Evolutionary conservation across 2,329 filamentous ascomycete genomes (phyloP), one percentile per base, ranked within the genome.

Genomic region (Acarospora socialis): DNA sequence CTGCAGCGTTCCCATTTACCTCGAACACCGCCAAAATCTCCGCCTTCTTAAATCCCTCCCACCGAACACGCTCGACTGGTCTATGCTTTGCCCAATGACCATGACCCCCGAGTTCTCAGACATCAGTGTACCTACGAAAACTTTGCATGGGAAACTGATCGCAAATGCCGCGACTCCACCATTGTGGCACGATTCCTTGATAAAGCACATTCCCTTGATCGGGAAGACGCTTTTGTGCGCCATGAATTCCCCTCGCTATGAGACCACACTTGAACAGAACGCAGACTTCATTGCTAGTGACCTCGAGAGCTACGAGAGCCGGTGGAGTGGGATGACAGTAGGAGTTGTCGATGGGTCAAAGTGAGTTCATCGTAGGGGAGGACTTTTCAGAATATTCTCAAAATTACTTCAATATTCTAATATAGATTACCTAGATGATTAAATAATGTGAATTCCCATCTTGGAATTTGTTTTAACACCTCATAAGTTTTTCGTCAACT

Each of bases 211-310:
- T 9, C 52, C 47, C 13, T 46, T 46, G 30, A 44, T 60, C 25
- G 56, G 54, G 8, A 46, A 37, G 31, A 33, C 43, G 20, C 6
- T 57, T 17, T 33, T 47, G n/a, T 33, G 43, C 5, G 39, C 36
- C 1, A 48, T 50, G 34, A 49, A 56, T 35, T 39, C 41, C 6
- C 19, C 34, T 19, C 45, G 50, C 10, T 58, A 60, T 44, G 30
- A 36, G 10, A 57, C 53, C 3, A 55, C 50, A 8, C 48, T 59
- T 7, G 57, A 61, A 37, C 50, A 55, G 34, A 52, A 54, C 35
- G 58, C 57, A 2, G 58, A 60, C n/a, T 56, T 60, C 28, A 49
- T 62, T 25, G 55, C 56, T 8, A 46, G 41, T 26, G 57, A 61
- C 43, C 43, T 61, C 26, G 52, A 49, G 35, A 44, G 20, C 19